phyloP scores from a whole-genome alignment of 2,329 filamentous ascomycete species.

The Aspergillus sp. region DNA sequence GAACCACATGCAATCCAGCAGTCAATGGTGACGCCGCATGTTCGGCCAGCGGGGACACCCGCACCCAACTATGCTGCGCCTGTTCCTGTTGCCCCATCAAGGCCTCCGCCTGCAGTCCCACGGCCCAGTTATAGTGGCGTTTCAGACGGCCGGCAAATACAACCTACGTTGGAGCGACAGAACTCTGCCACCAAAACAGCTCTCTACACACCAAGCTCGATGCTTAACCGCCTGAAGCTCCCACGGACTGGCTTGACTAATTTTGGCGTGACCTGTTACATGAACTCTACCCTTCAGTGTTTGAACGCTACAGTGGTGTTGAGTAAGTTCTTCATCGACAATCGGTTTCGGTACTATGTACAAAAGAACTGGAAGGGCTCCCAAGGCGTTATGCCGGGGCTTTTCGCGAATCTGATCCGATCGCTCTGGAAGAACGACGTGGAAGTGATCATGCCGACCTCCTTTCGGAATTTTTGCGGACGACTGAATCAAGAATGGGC shows the following conservation, averaged over 20 bases:
- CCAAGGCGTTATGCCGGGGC: conserved; percentile 63
- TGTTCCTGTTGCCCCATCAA: conserved; percentile 62
- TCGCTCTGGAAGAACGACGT: conserved; percentile 64
- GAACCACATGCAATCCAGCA: conserved; percentile 64
- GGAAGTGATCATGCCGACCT: conserved; percentile 58
- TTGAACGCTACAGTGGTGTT: conserved; percentile 70
- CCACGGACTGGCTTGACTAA: conserved; percentile 77
- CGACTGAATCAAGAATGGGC: conserved; percentile 69
- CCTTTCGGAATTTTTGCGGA: conserved; percentile 66
- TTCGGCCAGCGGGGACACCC: conserved; percentile 31
- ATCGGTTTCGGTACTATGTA: conserved; percentile 61
- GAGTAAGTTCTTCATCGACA: conserved; percentile 66
- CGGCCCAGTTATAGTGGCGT: conserved; percentile 80
- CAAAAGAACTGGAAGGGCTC: conserved; percentile 67
- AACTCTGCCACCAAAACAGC: conserved; percentile 48
- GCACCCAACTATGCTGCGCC: conserved; percentile 38
- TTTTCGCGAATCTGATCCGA: conserved; percentile 63
- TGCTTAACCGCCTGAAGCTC: conserved; percentile 51
- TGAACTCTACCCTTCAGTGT: conserved; percentile 86
- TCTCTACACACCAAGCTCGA: conserved; percentile 44
- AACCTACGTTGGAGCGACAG: conserved; percentile 47
- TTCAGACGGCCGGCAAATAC: conserved; percentile 59
- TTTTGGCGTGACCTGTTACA: conserved; percentile 82
- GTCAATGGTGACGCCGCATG: conserved; percentile 54
- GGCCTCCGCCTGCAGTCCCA: conserved; percentile 69